phyloP scores from a whole-genome alignment of 768 basidiomycete genomes.

The Psilocybe subaeruginosa region DNA sequence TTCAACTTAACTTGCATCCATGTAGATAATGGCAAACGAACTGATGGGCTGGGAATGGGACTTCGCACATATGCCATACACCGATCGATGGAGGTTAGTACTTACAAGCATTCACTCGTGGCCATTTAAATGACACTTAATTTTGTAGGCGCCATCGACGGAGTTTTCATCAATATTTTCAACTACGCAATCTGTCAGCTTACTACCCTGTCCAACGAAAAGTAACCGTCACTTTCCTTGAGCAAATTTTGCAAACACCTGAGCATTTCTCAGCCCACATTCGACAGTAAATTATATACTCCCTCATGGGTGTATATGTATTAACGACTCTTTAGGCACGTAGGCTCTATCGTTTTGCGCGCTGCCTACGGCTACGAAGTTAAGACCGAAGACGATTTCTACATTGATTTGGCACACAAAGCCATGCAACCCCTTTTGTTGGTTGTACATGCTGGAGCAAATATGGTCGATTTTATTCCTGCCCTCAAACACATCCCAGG shows the following conservation, averaged over 20 bases:
- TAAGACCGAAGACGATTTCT: conserved; percentile 35
- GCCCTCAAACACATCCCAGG: conserved; percentile 32
- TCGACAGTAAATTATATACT: conserved; percentile 26
- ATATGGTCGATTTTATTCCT: conserved; percentile 42
- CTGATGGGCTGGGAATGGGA: conserved; percentile 36
- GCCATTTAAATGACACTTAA: not conserved
- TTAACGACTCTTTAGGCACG: conserved; percentile 22
- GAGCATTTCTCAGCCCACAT: conserved; percentile 30
- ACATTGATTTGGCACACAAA: conserved; percentile 36
- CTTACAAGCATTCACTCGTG: not conserved
- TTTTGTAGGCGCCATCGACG: conserved; percentile 31
- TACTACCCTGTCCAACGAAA: conserved; percentile 28
- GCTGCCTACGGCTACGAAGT: conserved; percentile 44
- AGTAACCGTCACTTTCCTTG: conserved; percentile 25
- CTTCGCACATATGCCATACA: conserved; percentile 33
- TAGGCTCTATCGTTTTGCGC: conserved; percentile 38
- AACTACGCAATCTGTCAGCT: conserved; percentile 28
- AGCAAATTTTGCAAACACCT: conserved; percentile 28
- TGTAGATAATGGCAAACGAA: conserved; percentile 29
- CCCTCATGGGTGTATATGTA: not conserved
- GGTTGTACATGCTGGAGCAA: conserved; percentile 39
- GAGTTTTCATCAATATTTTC: conserved; percentile 40
- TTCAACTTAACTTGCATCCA: not conserved
- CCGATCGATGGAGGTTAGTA: conserved; percentile 15
- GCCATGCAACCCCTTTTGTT: conserved; percentile 29